These are phyloP conservation scores for Oryza meyeriana DNA, from an alignment of 176 grass and related monocot species.

Conservation along the genomic window DNA sequence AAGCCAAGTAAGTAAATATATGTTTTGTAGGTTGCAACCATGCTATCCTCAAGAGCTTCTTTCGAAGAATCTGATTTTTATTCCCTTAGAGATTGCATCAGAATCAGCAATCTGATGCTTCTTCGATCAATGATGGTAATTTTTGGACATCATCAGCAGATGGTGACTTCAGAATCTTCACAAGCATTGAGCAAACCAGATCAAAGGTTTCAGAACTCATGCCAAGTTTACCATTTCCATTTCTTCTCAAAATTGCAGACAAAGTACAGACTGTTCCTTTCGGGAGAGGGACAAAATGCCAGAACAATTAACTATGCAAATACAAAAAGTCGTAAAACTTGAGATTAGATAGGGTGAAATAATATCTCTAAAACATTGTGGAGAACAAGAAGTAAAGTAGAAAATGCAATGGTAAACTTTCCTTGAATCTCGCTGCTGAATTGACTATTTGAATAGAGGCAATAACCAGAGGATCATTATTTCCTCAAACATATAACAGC, in stretches of 20 bases:
- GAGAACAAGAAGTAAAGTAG: constrained; percentile 73
- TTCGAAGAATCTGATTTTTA: constrained; percentile 34
- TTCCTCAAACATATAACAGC: constrained; percentile 59
- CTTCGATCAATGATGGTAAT: constrained; percentile 57
- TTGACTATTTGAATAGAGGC: constrained; percentile 65
- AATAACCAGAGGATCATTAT: constrained; percentile 70
- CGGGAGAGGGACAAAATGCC: constrained; percentile 72
- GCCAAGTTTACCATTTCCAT: constrained; percentile 46
- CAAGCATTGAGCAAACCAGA: constrained; percentile 64
- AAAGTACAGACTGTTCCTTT: constrained; percentile 63
- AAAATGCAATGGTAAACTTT: constrained; percentile 77
- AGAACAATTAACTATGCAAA: constrained; percentile 56
- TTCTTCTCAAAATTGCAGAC: constrained; percentile 64
- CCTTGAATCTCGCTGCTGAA: constrained; percentile 67
- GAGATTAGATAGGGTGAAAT: constrained; percentile 79
- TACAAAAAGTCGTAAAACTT: constrained; percentile 67
- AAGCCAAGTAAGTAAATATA: constrained; percentile 73
- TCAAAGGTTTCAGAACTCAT: constrained; percentile 68
- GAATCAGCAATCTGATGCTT: constrained; percentile 72
- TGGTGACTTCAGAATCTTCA: constrained; percentile 70
- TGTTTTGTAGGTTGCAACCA: constrained; percentile 66
- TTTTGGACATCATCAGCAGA: constrained; percentile 58
- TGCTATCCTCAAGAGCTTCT: constrained; percentile 58
- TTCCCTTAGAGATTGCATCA: constrained; percentile 59
- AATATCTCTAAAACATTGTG: constrained; percentile 81